phyloP scores from a whole-genome alignment of 2,329 filamentous ascomycete genomes.

The Stemphylium vesicarium region DNA sequence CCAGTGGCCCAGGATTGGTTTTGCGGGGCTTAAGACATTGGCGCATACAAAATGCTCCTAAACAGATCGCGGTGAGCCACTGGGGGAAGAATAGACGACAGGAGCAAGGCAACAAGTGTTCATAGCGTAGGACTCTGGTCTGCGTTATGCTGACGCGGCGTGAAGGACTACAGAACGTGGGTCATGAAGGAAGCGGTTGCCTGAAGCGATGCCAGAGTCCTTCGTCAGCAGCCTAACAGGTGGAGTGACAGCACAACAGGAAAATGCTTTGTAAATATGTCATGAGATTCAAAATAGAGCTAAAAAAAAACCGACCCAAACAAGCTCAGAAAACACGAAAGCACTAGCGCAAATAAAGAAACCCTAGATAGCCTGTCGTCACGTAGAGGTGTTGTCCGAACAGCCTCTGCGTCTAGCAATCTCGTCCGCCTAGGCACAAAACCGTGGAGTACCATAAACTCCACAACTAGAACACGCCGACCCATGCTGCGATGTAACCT shows the following conservation, averaged over 20 bases:
- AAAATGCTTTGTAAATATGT: neutral
- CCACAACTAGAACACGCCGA: constrained; percentile 16
- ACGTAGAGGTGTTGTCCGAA: constrained; percentile 3
- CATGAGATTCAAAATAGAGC: constrained; percentile 9
- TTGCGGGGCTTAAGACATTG: neutral
- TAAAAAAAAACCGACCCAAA: neutral
- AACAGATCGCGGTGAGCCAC: neutral
- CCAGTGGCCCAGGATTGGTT: too few relatives aligned
- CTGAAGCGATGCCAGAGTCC: neutral
- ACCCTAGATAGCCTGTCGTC: neutral
- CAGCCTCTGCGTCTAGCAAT: constrained; percentile 3
- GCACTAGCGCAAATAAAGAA: neutral
- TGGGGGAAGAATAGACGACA: neutral
- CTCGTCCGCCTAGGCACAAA: constrained; percentile 5
- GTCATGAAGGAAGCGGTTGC: neutral
- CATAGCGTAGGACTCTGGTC: neutral
- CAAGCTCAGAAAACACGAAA: neutral
- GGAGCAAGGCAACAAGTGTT: neutral
- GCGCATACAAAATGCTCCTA: too few relatives aligned
- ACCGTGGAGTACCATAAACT: constrained; percentile 10
- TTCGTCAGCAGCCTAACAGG: neutral
- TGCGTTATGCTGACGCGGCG: neutral
- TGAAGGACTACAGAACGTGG: too few relatives aligned
- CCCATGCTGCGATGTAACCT: constrained; percentile 10
- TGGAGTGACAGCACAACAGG: neutral